phyloP scores from a whole-genome alignment of 805 yeast species.

The Kodamaea nitidulidarum region DNA sequence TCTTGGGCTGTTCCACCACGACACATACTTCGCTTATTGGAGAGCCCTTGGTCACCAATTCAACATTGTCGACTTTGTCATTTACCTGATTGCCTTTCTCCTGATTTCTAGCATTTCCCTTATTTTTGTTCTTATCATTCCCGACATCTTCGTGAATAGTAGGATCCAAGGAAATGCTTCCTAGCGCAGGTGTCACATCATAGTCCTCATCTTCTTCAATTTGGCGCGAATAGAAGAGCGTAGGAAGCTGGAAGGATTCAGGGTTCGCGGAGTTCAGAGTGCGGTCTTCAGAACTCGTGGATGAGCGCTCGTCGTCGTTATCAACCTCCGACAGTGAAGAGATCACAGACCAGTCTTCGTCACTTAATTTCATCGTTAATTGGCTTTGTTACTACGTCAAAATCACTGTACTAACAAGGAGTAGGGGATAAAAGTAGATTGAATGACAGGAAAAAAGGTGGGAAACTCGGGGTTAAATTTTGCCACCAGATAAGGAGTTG shows the following conservation, averaged over 20 bases:
- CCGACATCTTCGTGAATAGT: not conserved
- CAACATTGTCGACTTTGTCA: too few species aligned
- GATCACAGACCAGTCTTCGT: constrained; percentile 45
- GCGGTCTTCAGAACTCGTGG: constrained; percentile 5
- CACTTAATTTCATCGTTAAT: constrained; percentile 14
- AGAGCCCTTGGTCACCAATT: too few species aligned
- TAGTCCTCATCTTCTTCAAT: constrained; percentile 1
- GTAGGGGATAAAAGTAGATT: constrained; percentile 2
- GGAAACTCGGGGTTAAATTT: not conserved
- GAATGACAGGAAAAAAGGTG: not conserved
- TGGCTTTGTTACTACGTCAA: too few species aligned
- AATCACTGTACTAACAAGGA: not conserved
- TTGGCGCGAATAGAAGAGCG: constrained; percentile 1
- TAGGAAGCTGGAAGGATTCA: constrained; percentile 4
- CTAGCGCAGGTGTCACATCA: constrained; percentile 3
- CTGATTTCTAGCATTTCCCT: not conserved
- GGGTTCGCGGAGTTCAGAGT: constrained; percentile 1
- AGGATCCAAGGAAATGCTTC: constrained; percentile 4
- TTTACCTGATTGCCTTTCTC: too few species aligned
- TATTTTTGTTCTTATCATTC: not conserved
- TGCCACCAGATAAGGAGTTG: constrained; percentile 2
- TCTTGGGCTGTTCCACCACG: too few species aligned
- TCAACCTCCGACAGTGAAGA: constrained; percentile 40
- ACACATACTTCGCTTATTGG: too few species aligned
- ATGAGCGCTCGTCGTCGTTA: constrained; percentile 8